phyloP scores from a whole-genome alignment of 2,329 filamentous ascomycete genomes.

The Nemania serpens region DNA sequence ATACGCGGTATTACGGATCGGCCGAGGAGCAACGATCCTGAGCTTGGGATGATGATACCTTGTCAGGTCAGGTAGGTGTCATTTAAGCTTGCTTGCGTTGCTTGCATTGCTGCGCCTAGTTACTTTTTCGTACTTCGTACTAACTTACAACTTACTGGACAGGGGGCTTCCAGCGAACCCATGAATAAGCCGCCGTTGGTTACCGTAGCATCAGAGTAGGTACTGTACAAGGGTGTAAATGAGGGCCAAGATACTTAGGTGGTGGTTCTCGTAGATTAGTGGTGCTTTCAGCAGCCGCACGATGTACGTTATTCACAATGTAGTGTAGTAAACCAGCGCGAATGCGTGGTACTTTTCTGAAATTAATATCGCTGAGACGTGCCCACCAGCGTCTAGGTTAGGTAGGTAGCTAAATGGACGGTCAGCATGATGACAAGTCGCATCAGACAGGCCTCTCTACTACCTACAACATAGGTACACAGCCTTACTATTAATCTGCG shows the following conservation, averaged over 20 bases:
- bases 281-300: too few relatives aligned
- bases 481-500: slow-evolving; percentile 10
- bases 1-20: neutral
- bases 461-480: neutral
- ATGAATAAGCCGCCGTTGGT: too few relatives aligned
- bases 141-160: too few relatives aligned
- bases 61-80: neutral
- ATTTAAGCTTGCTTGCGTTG: slow-evolving; percentile 19
- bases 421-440: slow-evolving; percentile 8
- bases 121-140: too few relatives aligned
- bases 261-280: too few relatives aligned
- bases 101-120: slow-evolving; percentile 19
- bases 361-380: slow-evolving; percentile 12
- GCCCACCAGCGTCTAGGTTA: neutral
- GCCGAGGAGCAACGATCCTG: neutral
- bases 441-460: neutral
- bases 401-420: neutral
- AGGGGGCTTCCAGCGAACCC: too few relatives aligned
- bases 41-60: neutral
- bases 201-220: too few relatives aligned
- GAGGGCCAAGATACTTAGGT: too few relatives aligned
- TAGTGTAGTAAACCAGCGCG: slow-evolving; percentile 8
- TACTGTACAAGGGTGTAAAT: neutral
- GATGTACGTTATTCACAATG: neutral
- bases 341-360: slow-evolving; percentile 27